Percentiles rank a stretch among this genome's conserved stretches.
phyloP scores from a whole-genome alignment of 805 yeast genomes.

The Hanseniaspora mollemarum region DNA sequence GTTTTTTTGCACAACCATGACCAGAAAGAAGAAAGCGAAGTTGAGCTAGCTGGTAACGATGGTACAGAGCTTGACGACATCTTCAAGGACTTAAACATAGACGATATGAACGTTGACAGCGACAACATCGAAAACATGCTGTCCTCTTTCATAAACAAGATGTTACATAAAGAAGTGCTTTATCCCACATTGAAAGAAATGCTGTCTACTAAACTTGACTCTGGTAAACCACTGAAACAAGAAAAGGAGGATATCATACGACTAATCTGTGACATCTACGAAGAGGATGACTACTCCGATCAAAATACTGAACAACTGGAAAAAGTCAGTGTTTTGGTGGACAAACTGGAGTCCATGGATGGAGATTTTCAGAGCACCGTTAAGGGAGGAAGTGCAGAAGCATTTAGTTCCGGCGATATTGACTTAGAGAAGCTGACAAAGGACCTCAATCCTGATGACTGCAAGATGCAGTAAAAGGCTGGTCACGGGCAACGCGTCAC shows the following conservation, averaged over 20 bases:
- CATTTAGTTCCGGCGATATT: background rate
- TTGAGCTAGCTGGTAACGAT: background rate
- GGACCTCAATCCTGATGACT: background rate
- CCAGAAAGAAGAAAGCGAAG: background rate
- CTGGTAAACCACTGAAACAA: background rate
- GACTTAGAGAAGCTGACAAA: background rate
- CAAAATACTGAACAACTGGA: background rate
- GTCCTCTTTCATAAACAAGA: background rate
- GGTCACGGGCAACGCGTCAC: background rate
- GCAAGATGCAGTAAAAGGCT: background rate
- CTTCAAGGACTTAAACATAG: background rate
- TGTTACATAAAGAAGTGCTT: background rate
- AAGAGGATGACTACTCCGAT: background rate
- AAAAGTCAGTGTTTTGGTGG: background rate
- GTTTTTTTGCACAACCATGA: slow-evolving; percentile 13
- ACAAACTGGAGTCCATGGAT: background rate
- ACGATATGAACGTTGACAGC: background rate
- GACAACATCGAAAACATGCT: background rate
- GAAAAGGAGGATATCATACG: background rate
- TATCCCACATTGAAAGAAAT: background rate
- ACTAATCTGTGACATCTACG: background rate
- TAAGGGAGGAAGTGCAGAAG: background rate
- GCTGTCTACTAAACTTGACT: background rate
- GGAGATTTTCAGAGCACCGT: background rate
- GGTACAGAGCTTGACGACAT: background rate